Percentiles rank a stretch among this genome's conserved stretches.
Conservation (phyloP, 192 early-diverging fungal species). For the Backusella westeae region DNA sequence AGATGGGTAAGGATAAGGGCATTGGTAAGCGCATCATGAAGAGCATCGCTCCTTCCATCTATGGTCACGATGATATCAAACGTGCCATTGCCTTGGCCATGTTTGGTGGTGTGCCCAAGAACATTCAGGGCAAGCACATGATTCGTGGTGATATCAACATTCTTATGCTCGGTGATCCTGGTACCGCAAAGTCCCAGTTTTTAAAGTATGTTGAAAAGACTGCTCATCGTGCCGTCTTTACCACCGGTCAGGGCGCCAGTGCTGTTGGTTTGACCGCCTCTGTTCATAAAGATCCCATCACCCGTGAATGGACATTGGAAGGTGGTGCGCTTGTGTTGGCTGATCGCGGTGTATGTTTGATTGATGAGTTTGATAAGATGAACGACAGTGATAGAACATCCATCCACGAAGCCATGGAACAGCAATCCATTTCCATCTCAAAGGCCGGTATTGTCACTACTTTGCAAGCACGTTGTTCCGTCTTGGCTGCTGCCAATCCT, state of each 20-base stretch:
- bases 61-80: slow-evolving; percentile 97
- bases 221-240: slow-evolving; percentile 82
- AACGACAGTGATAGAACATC: slow-evolving; percentile 87
- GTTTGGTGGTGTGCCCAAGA: slow-evolving; percentile 96
- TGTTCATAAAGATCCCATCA: slow-evolving; percentile 81
- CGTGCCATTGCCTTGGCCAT: slow-evolving; percentile 88
- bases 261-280: slow-evolving; percentile 85
- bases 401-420: slow-evolving; percentile 96
- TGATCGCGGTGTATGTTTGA: slow-evolving; percentile 85
- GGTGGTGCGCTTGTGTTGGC: slow-evolving; percentile 87
- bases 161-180: slow-evolving; percentile 87
- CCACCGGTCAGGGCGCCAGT: slow-evolving; percentile 83
- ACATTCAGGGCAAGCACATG: slow-evolving; percentile 91
- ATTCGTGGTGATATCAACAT: slow-evolving; percentile 98
- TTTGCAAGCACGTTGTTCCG: slow-evolving; percentile 80
- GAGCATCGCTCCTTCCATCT: slow-evolving; percentile 98
- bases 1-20: slow-evolving; percentile 70
- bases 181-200: slow-evolving; percentile 87
- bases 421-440: slow-evolving; percentile 84
- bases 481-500: slow-evolving; percentile 83
- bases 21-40: slow-evolving; percentile 88
- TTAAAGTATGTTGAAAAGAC: slow-evolving; percentile 85
- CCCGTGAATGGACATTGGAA: slow-evolving; percentile 87
- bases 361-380: slow-evolving; percentile 94
- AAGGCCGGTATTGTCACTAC: slow-evolving; percentile 88